Evolutionary conservation across 495 filamentous ascomycete species (phyloP).

Genomic region (Aspergillus ellipticus): DNA sequence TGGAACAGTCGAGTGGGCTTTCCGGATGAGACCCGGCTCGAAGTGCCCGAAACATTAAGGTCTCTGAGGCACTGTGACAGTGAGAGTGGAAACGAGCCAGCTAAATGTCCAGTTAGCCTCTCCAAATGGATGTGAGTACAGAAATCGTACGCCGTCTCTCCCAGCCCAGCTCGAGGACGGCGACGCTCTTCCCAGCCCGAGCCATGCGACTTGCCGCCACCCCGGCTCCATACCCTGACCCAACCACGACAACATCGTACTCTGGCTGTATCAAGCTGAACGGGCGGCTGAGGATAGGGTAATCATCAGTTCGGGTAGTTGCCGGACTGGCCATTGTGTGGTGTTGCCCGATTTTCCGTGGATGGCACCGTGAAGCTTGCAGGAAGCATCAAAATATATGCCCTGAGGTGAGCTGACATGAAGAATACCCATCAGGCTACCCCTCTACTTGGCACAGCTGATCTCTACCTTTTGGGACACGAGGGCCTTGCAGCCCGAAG

Average conservation of each 20-base stretch:
- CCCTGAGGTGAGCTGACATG: too few species aligned
- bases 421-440: too few species aligned
- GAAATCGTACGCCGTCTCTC: slow-evolving; percentile 53
- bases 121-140: not conserved
- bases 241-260: slow-evolving; percentile 66
- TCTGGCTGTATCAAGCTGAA: slow-evolving; percentile 51
- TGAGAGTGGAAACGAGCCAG: slow-evolving; percentile 57
- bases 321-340: not conserved
- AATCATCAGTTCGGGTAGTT: slow-evolving; percentile 9
- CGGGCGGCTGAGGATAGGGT: slow-evolving; percentile 52
- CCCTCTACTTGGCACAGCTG: too few species aligned
- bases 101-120: slow-evolving; percentile 9
- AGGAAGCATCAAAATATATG: not conserved
- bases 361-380: too few species aligned
- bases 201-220: slow-evolving; percentile 65
- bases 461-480: too few species aligned
- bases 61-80: slow-evolving; percentile 42
- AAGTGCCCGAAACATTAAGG: slow-evolving; percentile 54
- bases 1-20: slow-evolving; percentile 62
- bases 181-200: slow-evolving; percentile 56
- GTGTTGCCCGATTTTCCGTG: not conserved
- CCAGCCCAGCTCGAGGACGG: slow-evolving; percentile 58
- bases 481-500: too few species aligned
- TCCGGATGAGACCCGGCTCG: slow-evolving; percentile 23
- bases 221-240: slow-evolving; percentile 65